These are phyloP conservation scores for Bipolaris sorokiniana DNA, from an alignment of 2,329 filamentous ascomycete genomes.

Conservation along the genomic window DNA sequence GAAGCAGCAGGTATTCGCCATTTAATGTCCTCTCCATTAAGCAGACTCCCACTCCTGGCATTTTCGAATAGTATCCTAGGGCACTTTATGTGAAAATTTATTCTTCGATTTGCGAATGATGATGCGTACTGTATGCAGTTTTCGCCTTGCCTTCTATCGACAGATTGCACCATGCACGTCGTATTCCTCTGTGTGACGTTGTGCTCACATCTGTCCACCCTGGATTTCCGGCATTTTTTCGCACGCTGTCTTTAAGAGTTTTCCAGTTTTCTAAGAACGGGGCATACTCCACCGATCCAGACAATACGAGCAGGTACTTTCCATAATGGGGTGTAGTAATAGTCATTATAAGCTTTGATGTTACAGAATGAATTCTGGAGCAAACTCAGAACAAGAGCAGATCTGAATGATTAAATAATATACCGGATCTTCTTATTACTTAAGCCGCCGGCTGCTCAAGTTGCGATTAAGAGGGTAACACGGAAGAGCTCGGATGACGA, in stretches of 20 bases:
- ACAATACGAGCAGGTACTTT: constrained; percentile 6
- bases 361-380: neutral
- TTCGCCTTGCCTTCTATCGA: neutral
- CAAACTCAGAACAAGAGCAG: neutral
- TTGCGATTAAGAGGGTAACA: neutral
- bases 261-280: neutral
- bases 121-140: constrained; percentile 1
- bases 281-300: constrained; percentile 1
- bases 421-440: neutral
- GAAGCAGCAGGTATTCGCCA: neutral
- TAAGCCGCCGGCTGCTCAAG: neutral
- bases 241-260: constrained; percentile 4
- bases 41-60: neutral
- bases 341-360: neutral
- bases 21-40: constrained; percentile 1
- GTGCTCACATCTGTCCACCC: constrained; percentile 4
- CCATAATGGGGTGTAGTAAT: neutral
- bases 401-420: constrained; percentile 1
- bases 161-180: constrained; percentile 3
- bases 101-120: neutral
- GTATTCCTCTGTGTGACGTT: neutral
- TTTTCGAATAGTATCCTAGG: constrained; percentile 1
- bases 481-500: constrained; percentile 2
- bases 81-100: neutral
- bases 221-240: neutral